Evolutionary conservation across 768 basidiomycete genomes (phyloP).

Genomic region (Tephrocybe sp.): DNA sequence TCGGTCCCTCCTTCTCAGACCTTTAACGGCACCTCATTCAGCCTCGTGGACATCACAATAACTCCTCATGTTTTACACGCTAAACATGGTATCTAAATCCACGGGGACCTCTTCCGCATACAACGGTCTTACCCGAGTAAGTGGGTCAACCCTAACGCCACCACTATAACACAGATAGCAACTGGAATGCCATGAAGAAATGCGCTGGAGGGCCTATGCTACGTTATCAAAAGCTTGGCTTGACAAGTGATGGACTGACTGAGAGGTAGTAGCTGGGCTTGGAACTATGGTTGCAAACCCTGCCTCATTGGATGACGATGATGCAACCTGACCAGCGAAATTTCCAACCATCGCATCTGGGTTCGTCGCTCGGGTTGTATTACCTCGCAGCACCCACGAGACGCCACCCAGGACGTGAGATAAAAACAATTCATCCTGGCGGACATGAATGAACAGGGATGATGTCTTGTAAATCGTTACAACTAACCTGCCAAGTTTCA

Average conservation of each 20-base stretch:
- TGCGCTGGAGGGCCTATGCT: constrained; percentile 5
- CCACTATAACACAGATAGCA: constrained; percentile 1
- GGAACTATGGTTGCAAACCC: background rate
- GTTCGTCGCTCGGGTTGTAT: constrained; percentile 70
- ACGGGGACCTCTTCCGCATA: background rate
- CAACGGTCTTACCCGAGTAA: background rate
- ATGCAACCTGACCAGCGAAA: background rate
- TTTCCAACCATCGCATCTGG: constrained; percentile 58
- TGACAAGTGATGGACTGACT: constrained; percentile 2
- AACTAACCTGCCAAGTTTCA: constrained; percentile 69
- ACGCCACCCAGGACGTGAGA: constrained; percentile 75
- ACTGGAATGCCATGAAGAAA: background rate
- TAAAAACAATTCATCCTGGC: constrained; percentile 64
- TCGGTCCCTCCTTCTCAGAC: no score
- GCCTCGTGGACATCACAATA: background rate
- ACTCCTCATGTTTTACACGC: background rate
- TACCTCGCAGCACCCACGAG: constrained; percentile 66
- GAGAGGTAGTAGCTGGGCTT: background rate
- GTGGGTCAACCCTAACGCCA: constrained; percentile 3
- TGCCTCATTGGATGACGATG: constrained; percentile 10
- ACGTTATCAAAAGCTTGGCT: background rate
- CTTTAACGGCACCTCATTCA: background rate
- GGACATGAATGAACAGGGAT: background rate
- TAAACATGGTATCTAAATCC: background rate
- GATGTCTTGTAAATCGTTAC: background rate